Evolutionary conservation across 306 rosid genomes (phyloP).

Genomic region (Malus sieversii): DNA sequence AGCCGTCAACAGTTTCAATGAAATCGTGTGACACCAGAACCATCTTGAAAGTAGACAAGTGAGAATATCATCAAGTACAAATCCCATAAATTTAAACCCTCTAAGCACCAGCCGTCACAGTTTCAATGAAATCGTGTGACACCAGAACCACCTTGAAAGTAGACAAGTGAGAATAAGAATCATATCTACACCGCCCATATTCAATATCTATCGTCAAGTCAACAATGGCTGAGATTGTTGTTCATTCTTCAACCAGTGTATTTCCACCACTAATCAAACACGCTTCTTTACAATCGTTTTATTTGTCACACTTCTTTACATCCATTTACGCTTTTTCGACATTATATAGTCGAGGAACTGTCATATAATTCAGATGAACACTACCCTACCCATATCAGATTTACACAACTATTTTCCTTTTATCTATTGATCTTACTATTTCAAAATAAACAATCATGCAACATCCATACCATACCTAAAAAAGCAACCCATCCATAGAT

Average conservation of each 20-base stretch:
- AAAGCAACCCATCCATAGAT: neutral
- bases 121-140: no score
- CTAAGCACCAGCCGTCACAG: no score
- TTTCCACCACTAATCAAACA: neutral
- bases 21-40: no score
- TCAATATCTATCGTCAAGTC: neutral
- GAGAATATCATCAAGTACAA: no score
- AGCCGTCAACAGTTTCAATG: no score
- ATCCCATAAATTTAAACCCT: no score
- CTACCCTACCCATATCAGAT: neutral
- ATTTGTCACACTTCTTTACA: neutral
- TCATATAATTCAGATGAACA: neutral
- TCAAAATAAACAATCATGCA: neutral
- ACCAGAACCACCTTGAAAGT: no score
- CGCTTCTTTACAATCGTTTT: neutral
- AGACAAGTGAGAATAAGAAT: neutral
- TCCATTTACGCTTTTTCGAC: neutral
- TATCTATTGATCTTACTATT: neutral
- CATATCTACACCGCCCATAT: neutral
- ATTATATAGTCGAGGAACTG: neutral
- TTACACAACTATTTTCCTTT: neutral
- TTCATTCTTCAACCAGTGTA: neutral
- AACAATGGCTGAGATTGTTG: neutral
- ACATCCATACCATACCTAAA: neutral
- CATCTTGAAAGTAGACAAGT: no score